Conservation (phyloP, 1,284 basidiomycete species). For the Gymnopus androsaceus region DNA sequence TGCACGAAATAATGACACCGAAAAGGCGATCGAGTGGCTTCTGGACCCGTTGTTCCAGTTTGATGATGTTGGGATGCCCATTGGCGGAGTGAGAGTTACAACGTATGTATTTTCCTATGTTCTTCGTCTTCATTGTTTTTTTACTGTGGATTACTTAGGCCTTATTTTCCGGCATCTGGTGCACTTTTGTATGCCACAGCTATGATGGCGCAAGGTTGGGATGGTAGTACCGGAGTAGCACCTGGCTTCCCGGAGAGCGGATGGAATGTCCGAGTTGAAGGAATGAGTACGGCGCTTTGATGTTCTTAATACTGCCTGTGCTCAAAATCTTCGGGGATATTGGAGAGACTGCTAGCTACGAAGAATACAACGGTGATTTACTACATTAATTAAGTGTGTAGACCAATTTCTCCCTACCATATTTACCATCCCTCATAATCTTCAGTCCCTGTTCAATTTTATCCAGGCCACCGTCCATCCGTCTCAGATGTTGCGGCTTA, state of each 20-base stretch:
- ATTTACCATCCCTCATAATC: slow-evolving; percentile 10
- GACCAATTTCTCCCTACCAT: slow-evolving; percentile 6
- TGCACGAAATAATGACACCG: slow-evolving; percentile 50
- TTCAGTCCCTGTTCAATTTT: slow-evolving; percentile 3
- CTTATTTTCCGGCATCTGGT: slow-evolving; percentile 62
- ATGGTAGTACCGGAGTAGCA: slow-evolving; percentile 32
- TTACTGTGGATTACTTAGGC: slow-evolving; percentile 21
- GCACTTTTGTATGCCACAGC: slow-evolving; percentile 52
- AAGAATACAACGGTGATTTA: too few relatives aligned
- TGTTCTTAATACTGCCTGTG: too few relatives aligned
- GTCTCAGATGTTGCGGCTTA: slow-evolving; percentile 7
- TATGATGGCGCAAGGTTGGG: slow-evolving; percentile 51
- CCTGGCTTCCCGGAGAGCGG: slow-evolving; percentile 42
- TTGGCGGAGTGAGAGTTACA: slow-evolving; percentile 57
- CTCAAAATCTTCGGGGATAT: too few relatives aligned
- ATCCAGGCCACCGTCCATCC: slow-evolving; percentile 6
- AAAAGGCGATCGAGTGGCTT: slow-evolving; percentile 56
- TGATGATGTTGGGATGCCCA: slow-evolving; percentile 62
- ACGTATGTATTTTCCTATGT: slow-evolving; percentile 28
- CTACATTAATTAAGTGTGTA: too few relatives aligned
- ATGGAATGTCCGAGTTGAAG: slow-evolving; percentile 38
- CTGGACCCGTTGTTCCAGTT: slow-evolving; percentile 56
- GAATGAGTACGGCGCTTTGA: slow-evolving; percentile 33
- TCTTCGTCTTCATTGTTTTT: neutral
- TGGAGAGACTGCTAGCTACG: too few relatives aligned